Conservation (phyloP, 2,329 filamentous ascomycete species). For the Pseudogymnoascus sp. region DNA sequence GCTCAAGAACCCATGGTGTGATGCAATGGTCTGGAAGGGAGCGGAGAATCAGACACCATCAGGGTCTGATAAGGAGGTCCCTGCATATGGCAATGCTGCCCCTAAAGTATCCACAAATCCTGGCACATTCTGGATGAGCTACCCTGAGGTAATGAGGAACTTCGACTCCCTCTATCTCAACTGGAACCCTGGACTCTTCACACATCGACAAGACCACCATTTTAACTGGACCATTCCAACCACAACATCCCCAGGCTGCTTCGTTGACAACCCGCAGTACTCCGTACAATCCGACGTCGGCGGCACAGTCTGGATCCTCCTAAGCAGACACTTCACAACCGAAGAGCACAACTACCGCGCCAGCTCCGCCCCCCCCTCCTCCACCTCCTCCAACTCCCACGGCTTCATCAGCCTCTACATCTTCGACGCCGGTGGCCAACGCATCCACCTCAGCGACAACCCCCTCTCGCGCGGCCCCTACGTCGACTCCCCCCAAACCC, state of each 20-base stretch:
- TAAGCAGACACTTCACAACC: constrained; percentile 78
- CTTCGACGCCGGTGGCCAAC: constrained; percentile 62
- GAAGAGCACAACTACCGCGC: constrained; percentile 40
- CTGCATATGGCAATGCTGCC: constrained; percentile 16
- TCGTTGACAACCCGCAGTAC: constrained; percentile 64
- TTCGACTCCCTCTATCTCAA: constrained; percentile 97
- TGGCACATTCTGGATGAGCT: constrained; percentile 89
- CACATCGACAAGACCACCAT: constrained; percentile 76
- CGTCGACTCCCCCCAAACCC: constrained; percentile 86
- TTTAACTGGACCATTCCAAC: constrained; percentile 66
- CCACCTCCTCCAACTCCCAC: constrained; percentile 35
- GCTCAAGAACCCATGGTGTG: constrained; percentile 93
- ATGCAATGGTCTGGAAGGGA: constrained; percentile 65
- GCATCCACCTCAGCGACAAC: constrained; percentile 66
- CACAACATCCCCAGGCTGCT: constrained; percentile 42
- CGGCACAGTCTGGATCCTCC: constrained; percentile 70
- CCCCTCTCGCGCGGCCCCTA: constrained; percentile 71
- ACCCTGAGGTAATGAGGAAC: constrained; percentile 79
- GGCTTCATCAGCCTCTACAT: constrained; percentile 86
- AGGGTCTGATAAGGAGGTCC: constrained; percentile 4
- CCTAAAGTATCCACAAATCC: constrained; percentile 34
- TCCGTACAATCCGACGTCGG: constrained; percentile 51
- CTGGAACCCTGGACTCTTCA: constrained; percentile 86
- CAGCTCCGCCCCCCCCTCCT: constrained; percentile 21
- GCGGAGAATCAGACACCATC: constrained; percentile 20